These are phyloP conservation scores for Salix koriyanagi DNA, from an alignment of 345 rosid genomes.

Conservation along the genomic window DNA sequence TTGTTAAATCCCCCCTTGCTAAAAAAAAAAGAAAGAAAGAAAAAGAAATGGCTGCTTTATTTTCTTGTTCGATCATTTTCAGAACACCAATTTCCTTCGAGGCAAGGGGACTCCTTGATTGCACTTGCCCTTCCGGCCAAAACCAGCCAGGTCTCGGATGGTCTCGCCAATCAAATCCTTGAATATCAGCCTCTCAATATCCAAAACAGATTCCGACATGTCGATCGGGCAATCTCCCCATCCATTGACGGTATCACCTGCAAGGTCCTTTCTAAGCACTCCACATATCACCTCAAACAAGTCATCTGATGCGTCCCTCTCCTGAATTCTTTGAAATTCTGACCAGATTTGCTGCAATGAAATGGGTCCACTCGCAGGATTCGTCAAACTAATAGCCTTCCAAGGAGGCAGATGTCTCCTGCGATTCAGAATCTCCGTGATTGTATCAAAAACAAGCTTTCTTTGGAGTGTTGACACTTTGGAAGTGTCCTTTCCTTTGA, in stretches of 20 bases:
- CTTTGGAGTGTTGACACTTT: slow-evolving; percentile 50
- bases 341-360: slow-evolving; percentile 58
- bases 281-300: slow-evolving; percentile 62
- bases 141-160: slow-evolving; percentile 54
- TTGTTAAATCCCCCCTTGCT: neutral
- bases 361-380: slow-evolving; percentile 8
- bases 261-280: slow-evolving; percentile 67
- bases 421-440: slow-evolving; percentile 52
- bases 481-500: slow-evolving; percentile 52
- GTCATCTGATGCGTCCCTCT: slow-evolving; percentile 47
- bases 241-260: slow-evolving; percentile 46
- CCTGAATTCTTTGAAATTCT: slow-evolving; percentile 53
- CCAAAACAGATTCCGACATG: slow-evolving; percentile 69
- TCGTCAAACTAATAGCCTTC: slow-evolving; percentile 27
- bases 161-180: slow-evolving; percentile 85
- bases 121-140: slow-evolving; percentile 27
- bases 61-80: slow-evolving; percentile 20
- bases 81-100: slow-evolving; percentile 76
- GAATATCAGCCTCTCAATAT: slow-evolving; percentile 71
- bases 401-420: slow-evolving; percentile 54
- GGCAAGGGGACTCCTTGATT: slow-evolving; percentile 16
- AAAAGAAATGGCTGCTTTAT: neutral
- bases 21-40: neutral
- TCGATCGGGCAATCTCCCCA: slow-evolving; percentile 66
- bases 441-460: slow-evolving; percentile 63